Percentiles rank a stretch among this genome's conserved stretches.
phyloP scores from a whole-genome alignment of 768 basidiomycete genomes.

The Ramaria sp. region DNA sequence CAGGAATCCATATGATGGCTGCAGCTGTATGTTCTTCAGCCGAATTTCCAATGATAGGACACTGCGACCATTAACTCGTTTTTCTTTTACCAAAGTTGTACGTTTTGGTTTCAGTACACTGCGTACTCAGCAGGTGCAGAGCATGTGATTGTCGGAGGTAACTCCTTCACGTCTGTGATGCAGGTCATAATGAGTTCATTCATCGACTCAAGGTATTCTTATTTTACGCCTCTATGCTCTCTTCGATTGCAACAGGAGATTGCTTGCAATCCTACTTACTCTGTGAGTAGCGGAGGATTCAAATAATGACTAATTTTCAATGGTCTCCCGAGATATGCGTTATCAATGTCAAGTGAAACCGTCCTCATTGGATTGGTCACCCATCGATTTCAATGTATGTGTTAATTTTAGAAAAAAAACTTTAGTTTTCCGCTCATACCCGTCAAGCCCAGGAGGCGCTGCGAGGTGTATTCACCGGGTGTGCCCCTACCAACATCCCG shows the following conservation, averaged over 20 bases:
- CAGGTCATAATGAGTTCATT: neutral
- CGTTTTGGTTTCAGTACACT: slow-evolving; percentile 1
- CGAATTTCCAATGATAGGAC: neutral
- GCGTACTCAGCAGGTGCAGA: neutral
- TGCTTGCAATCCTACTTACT: neutral
- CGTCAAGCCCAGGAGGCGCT: neutral
- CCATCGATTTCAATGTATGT: neutral
- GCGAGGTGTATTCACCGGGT: neutral
- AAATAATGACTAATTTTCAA: neutral
- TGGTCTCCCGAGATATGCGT: neutral
- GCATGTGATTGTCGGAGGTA: slow-evolving; percentile 1
- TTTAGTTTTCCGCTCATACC: neutral
- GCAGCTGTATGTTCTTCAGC: neutral
- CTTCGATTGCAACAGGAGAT: neutral
- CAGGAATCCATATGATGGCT: neutral
- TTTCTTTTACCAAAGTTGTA: neutral
- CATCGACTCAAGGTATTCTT: neutral
- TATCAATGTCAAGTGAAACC: neutral
- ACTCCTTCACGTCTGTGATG: too few relatives aligned
- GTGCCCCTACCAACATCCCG: slow-evolving; percentile 2
- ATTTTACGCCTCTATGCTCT: neutral
- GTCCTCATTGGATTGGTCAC: slow-evolving; percentile 3
- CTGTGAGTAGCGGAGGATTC: neutral
- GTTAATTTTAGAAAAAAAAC: neutral
- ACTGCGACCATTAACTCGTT: neutral